Evolutionary conservation across 2,329 filamentous ascomycete species (phyloP).

Genomic region (Xylariaceae sp.): DNA sequence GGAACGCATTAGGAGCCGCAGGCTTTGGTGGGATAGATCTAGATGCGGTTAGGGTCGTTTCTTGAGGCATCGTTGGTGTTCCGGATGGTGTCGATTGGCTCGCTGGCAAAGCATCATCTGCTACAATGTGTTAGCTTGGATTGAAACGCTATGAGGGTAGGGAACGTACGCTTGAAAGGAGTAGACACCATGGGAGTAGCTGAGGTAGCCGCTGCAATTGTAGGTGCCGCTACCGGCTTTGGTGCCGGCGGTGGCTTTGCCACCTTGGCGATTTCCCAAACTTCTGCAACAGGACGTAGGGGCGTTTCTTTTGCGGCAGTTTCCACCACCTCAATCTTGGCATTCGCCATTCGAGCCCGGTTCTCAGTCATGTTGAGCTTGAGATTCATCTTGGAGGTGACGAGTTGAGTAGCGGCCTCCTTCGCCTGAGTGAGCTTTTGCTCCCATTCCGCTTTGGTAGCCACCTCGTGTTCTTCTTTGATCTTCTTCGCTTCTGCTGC

Average conservation of each 20-base stretch:
- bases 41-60: slow-evolving; percentile 4
- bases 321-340: slow-evolving; percentile 73
- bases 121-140: slow-evolving; percentile 7
- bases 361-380: slow-evolving; percentile 77
- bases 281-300: slow-evolving; percentile 73
- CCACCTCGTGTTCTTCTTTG: slow-evolving; percentile 48
- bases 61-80: slow-evolving; percentile 3
- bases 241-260: slow-evolving; percentile 45
- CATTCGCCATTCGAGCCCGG: slow-evolving; percentile 55
- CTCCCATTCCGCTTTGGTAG: slow-evolving; percentile 45
- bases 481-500: slow-evolving; percentile 58
- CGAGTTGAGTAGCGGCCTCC: slow-evolving; percentile 64
- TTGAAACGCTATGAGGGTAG: background rate
- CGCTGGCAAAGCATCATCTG: slow-evolving; percentile 3
- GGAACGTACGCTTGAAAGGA: slow-evolving; percentile 16
- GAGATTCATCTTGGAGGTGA: slow-evolving; percentile 66
- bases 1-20: slow-evolving; percentile 5
- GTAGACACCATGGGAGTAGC: slow-evolving; percentile 6
- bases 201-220: background rate
- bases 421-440: slow-evolving; percentile 49
- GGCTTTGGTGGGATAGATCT: slow-evolving; percentile 15
- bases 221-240: slow-evolving; percentile 26
- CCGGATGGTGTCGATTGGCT: slow-evolving; percentile 11
- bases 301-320: slow-evolving; percentile 82
- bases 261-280: slow-evolving; percentile 75